phyloP scores from a whole-genome alignment of 805 yeast species.

The Candida methanosorbosa region DNA sequence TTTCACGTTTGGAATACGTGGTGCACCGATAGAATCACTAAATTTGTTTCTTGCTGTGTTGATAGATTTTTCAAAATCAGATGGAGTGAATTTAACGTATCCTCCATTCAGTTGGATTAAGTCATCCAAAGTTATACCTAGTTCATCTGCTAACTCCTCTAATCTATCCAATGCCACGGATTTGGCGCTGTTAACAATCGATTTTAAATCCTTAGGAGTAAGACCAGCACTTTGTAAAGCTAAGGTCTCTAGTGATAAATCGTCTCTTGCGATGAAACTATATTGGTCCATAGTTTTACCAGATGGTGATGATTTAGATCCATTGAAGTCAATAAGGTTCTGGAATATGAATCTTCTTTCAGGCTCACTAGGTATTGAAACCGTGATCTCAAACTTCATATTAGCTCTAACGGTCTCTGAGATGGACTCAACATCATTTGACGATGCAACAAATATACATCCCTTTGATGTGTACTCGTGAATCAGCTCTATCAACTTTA shows the following conservation, averaged over 20 bases:
- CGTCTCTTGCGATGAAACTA: constrained; percentile 27
- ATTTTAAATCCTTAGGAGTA: constrained; percentile 70
- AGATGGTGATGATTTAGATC: background rate
- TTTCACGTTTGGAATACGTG: constrained; percentile 85
- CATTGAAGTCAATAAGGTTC: constrained; percentile 27
- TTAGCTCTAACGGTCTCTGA: constrained; percentile 57
- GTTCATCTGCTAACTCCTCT: constrained; percentile 22
- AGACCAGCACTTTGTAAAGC: constrained; percentile 90
- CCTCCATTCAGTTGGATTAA: constrained; percentile 49
- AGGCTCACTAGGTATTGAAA: constrained; percentile 69
- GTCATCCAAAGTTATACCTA: constrained; percentile 18
- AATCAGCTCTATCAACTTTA: constrained; percentile 50
- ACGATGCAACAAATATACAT: constrained; percentile 54
- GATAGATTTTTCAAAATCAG: constrained; percentile 62
- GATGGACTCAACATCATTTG: constrained; percentile 58
- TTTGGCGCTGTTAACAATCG: constrained; percentile 63
- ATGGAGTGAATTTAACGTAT: constrained; percentile 39
- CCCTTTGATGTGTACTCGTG: constrained; percentile 41
- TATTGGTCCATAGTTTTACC: constrained; percentile 3
- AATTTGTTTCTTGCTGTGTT: constrained; percentile 78
- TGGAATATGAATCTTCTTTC: constrained; percentile 64
- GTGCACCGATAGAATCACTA: constrained; percentile 95
- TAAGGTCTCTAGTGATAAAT: constrained; percentile 47
- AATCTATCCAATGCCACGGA: constrained; percentile 44
- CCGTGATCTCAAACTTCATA: constrained; percentile 67